Base-by-base conservation (phyloP, 345 rosid species). In the Eucalyptus erythrocorys region DNA sequence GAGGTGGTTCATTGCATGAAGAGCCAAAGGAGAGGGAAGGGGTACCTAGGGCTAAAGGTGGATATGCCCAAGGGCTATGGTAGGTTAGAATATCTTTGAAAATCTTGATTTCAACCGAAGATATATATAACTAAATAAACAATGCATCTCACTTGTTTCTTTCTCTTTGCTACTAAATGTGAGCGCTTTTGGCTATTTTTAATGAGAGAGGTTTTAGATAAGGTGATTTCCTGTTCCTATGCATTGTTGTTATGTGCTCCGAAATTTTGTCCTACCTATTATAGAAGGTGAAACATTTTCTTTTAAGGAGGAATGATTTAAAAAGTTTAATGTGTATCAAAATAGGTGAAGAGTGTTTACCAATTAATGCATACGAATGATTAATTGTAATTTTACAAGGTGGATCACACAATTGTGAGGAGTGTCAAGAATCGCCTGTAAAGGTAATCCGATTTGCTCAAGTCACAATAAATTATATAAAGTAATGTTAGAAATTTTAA, bases 381-480 rank as follows among this genome's bases (percentile, higher is more conserved):
- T 43, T 37, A 9, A 19, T 19, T 37, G 14, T 21, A 76, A 11
- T 37, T 76, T 76, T 37, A 43, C 5, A 21, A 37, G 15, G 27
- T 21, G 47, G 14, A 76, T 19, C 47, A 19, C 82, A 21, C 27
- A 6, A 76, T 10, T 71, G 1, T 37, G 8, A 37, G 27, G 27
- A 21, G 45, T 3, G 0, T 10, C 82, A 37, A 71, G 27, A 37
- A 37, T 37, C 10, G 13, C 19, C 45, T 71, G 1, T 3, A 37
- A 37, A 40, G 11, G 1, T 37, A 40, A 76, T 37, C 8, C 45
- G 3, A 76, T 21, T 40, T 24, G 61, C 13, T 26, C 13, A 55
- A 0, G 1, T 37, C 13, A 68, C 0, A 14, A 13, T 6, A 61
- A 30, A 61, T 61, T 30, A 61, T 2, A 30, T 12, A 27, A 22